phyloP scores from a whole-genome alignment of 2,329 filamentous ascomycete species.

The Clarireedia homoeocarpa region DNA sequence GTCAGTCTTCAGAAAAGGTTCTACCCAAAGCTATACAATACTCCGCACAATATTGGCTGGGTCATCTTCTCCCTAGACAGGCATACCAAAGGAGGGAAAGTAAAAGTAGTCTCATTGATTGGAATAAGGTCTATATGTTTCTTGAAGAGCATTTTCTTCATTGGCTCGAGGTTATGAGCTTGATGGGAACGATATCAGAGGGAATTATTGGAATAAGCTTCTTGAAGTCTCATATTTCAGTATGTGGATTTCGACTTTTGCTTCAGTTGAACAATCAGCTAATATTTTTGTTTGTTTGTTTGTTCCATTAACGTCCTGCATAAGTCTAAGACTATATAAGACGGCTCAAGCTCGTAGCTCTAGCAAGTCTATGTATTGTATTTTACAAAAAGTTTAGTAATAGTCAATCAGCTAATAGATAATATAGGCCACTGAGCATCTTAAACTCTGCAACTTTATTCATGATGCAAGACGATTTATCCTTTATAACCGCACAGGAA shows the following conservation, averaged over 20 bases:
- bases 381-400: neutral
- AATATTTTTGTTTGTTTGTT: too few species aligned
- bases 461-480: neutral
- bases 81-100: too few species aligned
- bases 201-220: neutral
- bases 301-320: too few species aligned
- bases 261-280: too few species aligned
- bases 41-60: neutral
- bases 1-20: too few species aligned
- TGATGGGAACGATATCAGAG: neutral
- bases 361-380: too few species aligned
- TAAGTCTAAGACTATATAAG: too few species aligned
- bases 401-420: neutral
- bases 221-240: neutral
- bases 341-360: too few species aligned
- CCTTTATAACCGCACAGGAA: neutral
- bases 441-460: neutral
- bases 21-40: too few species aligned
- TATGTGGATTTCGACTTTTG: neutral
- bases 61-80: neutral
- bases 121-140: neutral
- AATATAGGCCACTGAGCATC: neutral
- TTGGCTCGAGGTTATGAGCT: neutral
- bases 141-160: neutral
- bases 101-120: too few species aligned